phyloP scores from a whole-genome alignment of 1,139 yeast species.

The Zygoascus hellenicus region DNA sequence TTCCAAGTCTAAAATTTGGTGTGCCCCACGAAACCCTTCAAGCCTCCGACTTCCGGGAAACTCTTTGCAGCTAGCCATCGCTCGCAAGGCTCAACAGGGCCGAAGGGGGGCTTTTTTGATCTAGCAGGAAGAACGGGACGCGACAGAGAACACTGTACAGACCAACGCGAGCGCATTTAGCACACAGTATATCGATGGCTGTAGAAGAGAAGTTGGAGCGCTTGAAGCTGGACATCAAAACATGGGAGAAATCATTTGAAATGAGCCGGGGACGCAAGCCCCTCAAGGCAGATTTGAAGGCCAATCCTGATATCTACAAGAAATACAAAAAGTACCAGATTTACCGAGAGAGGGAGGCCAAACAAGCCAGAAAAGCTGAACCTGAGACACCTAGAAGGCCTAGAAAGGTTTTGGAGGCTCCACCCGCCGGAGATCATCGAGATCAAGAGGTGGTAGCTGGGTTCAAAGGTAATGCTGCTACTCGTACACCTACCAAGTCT shows the following conservation, averaged over 20 bases:
- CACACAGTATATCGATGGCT: not conserved
- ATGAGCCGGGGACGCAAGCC: constrained; percentile 46
- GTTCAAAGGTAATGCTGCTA: constrained; percentile 2
- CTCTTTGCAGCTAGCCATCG: no score
- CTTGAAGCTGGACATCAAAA: constrained; percentile 44
- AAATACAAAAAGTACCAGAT: constrained; percentile 43
- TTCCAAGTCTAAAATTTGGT: no score
- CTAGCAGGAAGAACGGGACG: not conserved
- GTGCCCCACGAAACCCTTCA: no score
- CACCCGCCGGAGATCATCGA: not conserved
- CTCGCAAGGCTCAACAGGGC: no score
- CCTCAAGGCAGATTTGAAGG: constrained; percentile 47
- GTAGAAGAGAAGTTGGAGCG: constrained; percentile 2
- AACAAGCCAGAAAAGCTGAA: not conserved
- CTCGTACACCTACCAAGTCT: not conserved
- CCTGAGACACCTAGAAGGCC: not conserved
- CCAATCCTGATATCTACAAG: constrained; percentile 37
- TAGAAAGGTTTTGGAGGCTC: not conserved
- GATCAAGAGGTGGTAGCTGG: not conserved
- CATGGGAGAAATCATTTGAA: constrained; percentile 55
- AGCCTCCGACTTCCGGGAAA: no score
- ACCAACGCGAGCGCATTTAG: no score
- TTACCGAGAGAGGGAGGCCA: constrained; percentile 23
- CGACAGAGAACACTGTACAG: no score
- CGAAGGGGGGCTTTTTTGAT: not conserved